Evolutionary conservation across 2,329 filamentous ascomycete species (phyloP).

Genomic region (Davidsoniella virescens): DNA sequence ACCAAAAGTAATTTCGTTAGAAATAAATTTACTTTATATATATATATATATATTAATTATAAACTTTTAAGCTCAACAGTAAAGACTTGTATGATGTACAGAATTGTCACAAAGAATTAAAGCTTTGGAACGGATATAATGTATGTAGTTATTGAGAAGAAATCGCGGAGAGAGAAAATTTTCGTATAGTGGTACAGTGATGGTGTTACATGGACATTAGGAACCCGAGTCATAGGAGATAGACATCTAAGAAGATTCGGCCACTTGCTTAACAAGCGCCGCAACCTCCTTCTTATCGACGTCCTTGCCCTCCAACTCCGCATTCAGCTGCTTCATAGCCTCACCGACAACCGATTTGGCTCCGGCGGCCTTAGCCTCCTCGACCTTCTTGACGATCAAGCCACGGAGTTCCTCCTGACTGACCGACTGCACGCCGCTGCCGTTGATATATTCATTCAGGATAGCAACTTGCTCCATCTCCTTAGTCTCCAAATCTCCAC

Average conservation of each 20-base stretch:
- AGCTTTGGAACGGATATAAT: no score
- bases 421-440: constrained; percentile 42
- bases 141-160: no score
- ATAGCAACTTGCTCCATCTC: constrained; percentile 50
- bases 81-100: no score
- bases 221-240: background rate
- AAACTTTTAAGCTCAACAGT: no score
- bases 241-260: constrained; percentile 6
- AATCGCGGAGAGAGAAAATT: no score
- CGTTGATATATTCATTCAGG: constrained; percentile 46
- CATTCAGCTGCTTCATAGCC: constrained; percentile 45
- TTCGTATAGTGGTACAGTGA: constrained; percentile 3
- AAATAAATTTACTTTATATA: no score
- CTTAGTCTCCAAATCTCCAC: constrained; percentile 54
- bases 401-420: constrained; percentile 40
- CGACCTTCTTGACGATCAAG: constrained; percentile 35
- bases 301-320: constrained; percentile 42
- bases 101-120: no score
- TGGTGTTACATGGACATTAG: background rate
- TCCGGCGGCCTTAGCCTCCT: constrained; percentile 29
- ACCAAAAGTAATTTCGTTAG: no score
- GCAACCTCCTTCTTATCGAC: constrained; percentile 47
- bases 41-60: no score
- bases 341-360: constrained; percentile 37
- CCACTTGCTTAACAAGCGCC: constrained; percentile 40